Evolutionary conservation across 1,284 basidiomycete species (phyloP), one percentile per base, ranked within the genome.

Genomic region (Ganoderma resinaceum): DNA sequence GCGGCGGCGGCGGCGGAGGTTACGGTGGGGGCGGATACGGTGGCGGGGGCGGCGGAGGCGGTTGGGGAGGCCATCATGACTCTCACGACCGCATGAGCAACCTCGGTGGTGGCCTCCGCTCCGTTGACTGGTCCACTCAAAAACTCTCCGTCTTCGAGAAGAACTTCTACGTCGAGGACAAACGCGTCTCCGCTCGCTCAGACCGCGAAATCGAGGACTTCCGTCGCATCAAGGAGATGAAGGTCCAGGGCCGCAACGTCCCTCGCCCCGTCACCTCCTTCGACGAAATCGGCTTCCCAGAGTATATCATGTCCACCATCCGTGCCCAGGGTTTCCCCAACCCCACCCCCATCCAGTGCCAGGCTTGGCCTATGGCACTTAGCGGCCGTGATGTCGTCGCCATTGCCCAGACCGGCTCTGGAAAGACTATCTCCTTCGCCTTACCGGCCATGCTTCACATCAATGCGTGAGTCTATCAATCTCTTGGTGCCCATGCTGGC

Each of bases 371-470:
- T 1, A 98, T 98, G 95, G 96, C 96, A 14, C 84, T 98, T 20
- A 96, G 88, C 72, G 97, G 97, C 74, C 90, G 95, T 72, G 97
- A 99, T 82, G 88, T 98, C 52, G 96, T 98, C 67, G 97, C 98
- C 69, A 96, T 99, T 77, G 96, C 97, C 61, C 95, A 97, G 81
- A 98, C 96, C 29, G 96, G 96, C 74, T 96, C 94, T 78, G 96
- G 96, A 70, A 98, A 99, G 85, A 99, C 97, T 35, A 98, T 99
- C 72, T 93, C 97, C 20, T 99, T 99, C 79, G 97, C 98, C 67
- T 90, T 99, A 61, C 97, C 97, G 63, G 96, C 97, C 68, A 99
- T 99, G 96, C 87, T 99, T 49, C 97, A 99, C 83, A 99, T 99
- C 86, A 99, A 99, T 87, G 97, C 97, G 90, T 94, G 78, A 76